phyloP scores from a whole-genome alignment of 2,329 filamentous ascomycete species.

The Fusarium begoniae region DNA sequence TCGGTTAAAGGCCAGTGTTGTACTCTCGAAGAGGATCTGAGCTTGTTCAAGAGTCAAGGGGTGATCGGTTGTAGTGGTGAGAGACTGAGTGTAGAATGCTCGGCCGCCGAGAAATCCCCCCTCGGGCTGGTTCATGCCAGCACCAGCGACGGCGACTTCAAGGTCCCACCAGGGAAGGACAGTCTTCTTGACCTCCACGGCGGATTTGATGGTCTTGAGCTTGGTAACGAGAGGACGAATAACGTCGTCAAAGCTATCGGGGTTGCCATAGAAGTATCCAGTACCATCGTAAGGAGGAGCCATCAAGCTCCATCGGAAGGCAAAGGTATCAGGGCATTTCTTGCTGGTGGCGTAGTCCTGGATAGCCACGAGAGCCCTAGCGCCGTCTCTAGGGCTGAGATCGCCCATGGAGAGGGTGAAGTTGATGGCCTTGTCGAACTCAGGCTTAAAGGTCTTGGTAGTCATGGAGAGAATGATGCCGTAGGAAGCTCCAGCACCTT shows the following conservation, averaged over 20 bases:
- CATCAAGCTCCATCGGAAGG: conserved; percentile 35
- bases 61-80: conserved; percentile 36
- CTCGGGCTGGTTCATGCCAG: conserved; percentile 33
- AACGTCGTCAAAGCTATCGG: conserved; percentile 25
- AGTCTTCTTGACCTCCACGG: conserved; percentile 19
- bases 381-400: conserved; percentile 15
- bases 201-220: conserved; percentile 21
- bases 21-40: conserved; percentile 25
- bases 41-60: conserved; percentile 35
- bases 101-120: conserved; percentile 36
- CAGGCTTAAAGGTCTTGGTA: conserved; percentile 36
- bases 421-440: conserved; percentile 33
- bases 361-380: conserved; percentile 34
- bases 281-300: conserved; percentile 19
- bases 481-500: conserved; percentile 37
- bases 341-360: conserved; percentile 31
- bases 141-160: conserved; percentile 28
- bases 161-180: conserved; percentile 38
- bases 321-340: conserved; percentile 33
- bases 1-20: conserved; percentile 35
- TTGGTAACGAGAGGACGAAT: conserved; percentile 23
- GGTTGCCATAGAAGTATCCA: conserved; percentile 42
- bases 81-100: conserved; percentile 35
- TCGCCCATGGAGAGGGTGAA: conserved; percentile 34
- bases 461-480: conserved; percentile 39